Evolutionary conservation across 352 stramenopile species (phyloP), one percentile per base, ranked within the genome.

Genomic region (Phytopythium litorale): DNA sequence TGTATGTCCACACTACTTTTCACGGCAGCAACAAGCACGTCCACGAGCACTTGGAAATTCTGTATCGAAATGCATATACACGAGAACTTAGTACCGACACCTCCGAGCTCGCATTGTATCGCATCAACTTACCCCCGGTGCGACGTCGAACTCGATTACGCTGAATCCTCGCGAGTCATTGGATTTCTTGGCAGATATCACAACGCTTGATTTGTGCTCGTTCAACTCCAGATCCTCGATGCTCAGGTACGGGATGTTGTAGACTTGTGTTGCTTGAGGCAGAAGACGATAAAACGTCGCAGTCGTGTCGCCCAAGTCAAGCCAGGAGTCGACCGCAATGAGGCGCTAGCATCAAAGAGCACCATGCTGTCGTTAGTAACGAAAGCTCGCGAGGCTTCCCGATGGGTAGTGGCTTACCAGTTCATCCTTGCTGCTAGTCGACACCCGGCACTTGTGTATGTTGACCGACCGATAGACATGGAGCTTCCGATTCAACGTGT

Each of bases 221-320:
- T 82, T 75, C 7, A 80, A 65, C 28, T 84, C 76, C 3, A 81
- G 35, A 21, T 61, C 67, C 52, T 84, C 65, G 25, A 88, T 58
- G 46, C 76, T 81, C 2, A 52, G 66, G 52, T 83, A 77, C 9
- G 80, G 80, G 16, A 89, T 64, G 45, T 89, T 89, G 48, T 80
- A 70, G 23, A 89, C 65, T 11, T 72, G 75, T 0, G 75, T 78
- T 35, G 84, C 66, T 33, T n/a, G 62, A 3, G 61, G 59, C 11
- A 75, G 58, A 15, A 69, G 71, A 45, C 71, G 78, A 58, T 89
- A 89, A 45, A 87, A 87, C 2, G 67, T 85, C 33, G 71, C 68
- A 8, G 65, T 82, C 0, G 62, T 79, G 1, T 56, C 65, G 0
- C 80, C 78, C 55, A 87, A 68, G 58, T 89, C 80, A 19, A 85